Evolutionary conservation across 208 protist species (phyloP).

Genomic region (Crithidia mellificae): DNA sequence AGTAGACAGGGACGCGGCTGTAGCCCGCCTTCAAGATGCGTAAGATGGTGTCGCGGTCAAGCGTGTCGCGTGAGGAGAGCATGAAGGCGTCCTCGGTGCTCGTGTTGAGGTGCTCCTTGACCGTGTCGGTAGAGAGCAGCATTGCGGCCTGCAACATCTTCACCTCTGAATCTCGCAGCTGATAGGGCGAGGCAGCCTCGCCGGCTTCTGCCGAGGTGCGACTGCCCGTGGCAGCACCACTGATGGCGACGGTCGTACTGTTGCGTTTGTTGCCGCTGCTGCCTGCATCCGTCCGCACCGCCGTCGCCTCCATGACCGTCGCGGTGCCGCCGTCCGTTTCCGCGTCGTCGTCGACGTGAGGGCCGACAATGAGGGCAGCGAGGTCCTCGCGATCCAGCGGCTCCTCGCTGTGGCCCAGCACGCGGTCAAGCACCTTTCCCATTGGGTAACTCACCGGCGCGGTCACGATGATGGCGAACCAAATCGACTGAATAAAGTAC

Average conservation of each 20-base stretch:
- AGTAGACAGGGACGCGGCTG: conserved; percentile 88
- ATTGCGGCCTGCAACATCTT: conserved; percentile 78
- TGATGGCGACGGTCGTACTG: background rate
- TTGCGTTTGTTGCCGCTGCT: background rate
- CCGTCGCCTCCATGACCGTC: background rate
- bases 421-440: conserved; percentile 70
- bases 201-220: background rate
- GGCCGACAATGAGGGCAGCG: conserved; percentile 64
- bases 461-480: conserved; percentile 64
- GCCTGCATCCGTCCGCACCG: background rate
- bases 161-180: conserved; percentile 64
- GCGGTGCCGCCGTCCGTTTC: background rate
- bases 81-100: conserved; percentile 68
- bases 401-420: conserved; percentile 69
- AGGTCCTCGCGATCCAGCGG: conserved; percentile 71
- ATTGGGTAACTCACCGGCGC: conserved; percentile 81
- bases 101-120: conserved; percentile 64
- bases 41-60: conserved; percentile 68
- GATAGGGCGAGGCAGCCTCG: conserved; percentile 9
- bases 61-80: conserved; percentile 54
- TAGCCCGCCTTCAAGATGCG: conserved; percentile 67
- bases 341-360: conserved; percentile 24
- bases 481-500: conserved; percentile 60
- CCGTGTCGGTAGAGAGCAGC: conserved; percentile 61
- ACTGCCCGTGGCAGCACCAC: no score